Evolutionary conservation across 2,329 filamentous ascomycete genomes (phyloP), one percentile per base, ranked within the genome.

Genomic region (Pseudogymnoascus sp.): DNA sequence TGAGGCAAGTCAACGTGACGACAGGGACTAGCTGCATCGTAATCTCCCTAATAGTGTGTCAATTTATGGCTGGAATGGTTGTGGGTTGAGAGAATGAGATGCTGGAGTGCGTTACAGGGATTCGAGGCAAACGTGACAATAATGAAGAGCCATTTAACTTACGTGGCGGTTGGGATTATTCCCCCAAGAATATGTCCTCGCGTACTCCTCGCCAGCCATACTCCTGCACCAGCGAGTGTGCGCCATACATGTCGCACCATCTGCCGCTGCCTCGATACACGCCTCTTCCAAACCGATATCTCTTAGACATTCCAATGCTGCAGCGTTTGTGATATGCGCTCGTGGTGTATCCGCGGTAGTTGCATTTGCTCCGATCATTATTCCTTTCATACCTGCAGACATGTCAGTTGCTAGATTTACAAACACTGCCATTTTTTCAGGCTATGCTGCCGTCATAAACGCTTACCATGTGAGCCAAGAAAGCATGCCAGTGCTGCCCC

Each of bases 281-380:
- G 78, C 76, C 31, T 71, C 60, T 29, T 83, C 79, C 2, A 83
- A 70, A 0, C 76, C 79, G 62, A 83, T 78, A 64, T 83, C 81
- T 6, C 81, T 76, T 2, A 83, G 72, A 68, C 80, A 82, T 66
- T 83, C 84, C 75, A 82, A 69, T 0, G 81, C 81, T 0, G 81
- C 82, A 71, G 80, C 81, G 68, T 85, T 87, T 45, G 80, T 84
- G 62, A 85, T 83, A 68, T 86, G 83, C 0, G 83, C 83, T 26
- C 84, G 74, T 1, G 84, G 84, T 1, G 82, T 84, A 63, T 81
- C 74, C 1, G 83, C 81, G 1, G 79, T 83, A 3, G 78, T 77
- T 0, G 80, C 71, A 0, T 78, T 77, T 1, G 76, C 69, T 6
- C 78, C 77, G 60, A 87, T 75, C 65, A 86, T 78, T 49, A 86